phyloP scores from a whole-genome alignment of 371 early-diverging fungal species.

The Caulochytrium protostelioides region DNA sequence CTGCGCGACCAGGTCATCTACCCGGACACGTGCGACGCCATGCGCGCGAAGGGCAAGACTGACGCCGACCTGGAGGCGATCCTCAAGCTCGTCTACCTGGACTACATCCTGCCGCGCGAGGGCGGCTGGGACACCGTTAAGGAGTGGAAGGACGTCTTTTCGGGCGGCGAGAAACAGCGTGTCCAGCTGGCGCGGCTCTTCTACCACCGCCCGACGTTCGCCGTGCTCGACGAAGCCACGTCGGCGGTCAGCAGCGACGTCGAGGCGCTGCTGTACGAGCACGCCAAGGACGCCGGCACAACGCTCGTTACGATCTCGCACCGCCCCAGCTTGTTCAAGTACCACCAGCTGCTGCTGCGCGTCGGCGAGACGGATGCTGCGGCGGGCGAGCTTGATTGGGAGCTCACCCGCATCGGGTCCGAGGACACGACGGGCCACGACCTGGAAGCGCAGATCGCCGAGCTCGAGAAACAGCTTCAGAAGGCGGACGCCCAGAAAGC shows the following conservation, averaged over 20 bases:
- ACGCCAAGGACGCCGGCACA: conserved; percentile 18
- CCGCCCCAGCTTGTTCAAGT: conserved; percentile 24
- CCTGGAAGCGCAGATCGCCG: conserved; percentile 13
- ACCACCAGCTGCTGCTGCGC: conserved; percentile 31
- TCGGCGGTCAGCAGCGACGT: conserved; percentile 26
- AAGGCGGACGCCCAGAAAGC: conserved; percentile 46
- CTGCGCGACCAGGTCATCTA: conserved; percentile 56
- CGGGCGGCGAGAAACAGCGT: conserved; percentile 11
- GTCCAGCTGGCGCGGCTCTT: conserved; percentile 22
- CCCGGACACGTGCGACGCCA: conserved; percentile 19
- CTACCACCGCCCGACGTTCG: conserved; percentile 25
- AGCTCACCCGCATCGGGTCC: conserved; percentile 14
- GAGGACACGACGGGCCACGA: conserved; percentile 5
- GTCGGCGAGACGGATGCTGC: conserved; percentile 45
- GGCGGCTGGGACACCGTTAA: conserved; percentile 27
- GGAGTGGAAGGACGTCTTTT: conserved; percentile 35
- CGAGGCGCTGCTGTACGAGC: conserved; percentile 21
- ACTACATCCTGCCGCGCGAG: conserved; percentile 22
- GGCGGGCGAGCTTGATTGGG: conserved; percentile 29
- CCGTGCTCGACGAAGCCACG: conserved; percentile 29
- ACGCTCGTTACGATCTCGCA: conserved; percentile 33
- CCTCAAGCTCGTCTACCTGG: conserved; percentile 20
- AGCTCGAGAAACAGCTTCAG: conserved; percentile 43
- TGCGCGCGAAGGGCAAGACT: conserved; percentile 14
- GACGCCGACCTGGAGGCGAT: conserved; percentile 18